These are phyloP conservation scores for Panicum virgatum DNA, from an alignment of 202 grass and related monocot species.

Conservation along the genomic window DNA sequence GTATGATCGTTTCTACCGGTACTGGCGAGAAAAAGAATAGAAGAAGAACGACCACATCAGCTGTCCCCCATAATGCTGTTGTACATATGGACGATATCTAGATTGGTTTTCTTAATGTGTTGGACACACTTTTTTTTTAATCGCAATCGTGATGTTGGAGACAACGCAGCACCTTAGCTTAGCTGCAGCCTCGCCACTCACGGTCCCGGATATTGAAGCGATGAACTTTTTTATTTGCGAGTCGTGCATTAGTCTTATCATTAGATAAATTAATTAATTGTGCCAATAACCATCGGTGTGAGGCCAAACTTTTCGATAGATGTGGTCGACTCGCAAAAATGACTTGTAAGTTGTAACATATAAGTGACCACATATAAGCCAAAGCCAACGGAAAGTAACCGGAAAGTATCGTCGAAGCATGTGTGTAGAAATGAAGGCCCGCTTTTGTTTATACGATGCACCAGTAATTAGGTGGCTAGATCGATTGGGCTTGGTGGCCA, in stretches of 20 bases:
- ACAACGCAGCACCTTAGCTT: neutral
- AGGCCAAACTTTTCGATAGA: neutral
- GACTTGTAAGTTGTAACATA: no score
- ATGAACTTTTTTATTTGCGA: neutral
- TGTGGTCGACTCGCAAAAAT: no score
- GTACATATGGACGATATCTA: conserved; percentile 6
- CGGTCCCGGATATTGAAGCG: neutral
- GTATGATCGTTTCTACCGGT: neutral
- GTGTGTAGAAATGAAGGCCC: neutral
- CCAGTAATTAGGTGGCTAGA: neutral
- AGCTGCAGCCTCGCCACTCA: neutral
- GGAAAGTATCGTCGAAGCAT: neutral
- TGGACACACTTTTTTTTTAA: neutral
- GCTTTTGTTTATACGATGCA: neutral
- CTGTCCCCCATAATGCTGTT: conserved; percentile 12
- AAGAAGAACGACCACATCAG: neutral
- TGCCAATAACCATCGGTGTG: neutral
- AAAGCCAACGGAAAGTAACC: no score
- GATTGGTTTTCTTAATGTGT: conserved; percentile 20
- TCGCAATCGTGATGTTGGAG: neutral
- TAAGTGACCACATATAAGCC: no score
- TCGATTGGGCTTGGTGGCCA: neutral
- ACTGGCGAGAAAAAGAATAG: neutral
- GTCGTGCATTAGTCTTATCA: neutral
- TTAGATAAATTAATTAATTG: neutral